phyloP scores from a whole-genome alignment of 2,329 filamentous ascomycete species.

The Penicillium occitanis region DNA sequence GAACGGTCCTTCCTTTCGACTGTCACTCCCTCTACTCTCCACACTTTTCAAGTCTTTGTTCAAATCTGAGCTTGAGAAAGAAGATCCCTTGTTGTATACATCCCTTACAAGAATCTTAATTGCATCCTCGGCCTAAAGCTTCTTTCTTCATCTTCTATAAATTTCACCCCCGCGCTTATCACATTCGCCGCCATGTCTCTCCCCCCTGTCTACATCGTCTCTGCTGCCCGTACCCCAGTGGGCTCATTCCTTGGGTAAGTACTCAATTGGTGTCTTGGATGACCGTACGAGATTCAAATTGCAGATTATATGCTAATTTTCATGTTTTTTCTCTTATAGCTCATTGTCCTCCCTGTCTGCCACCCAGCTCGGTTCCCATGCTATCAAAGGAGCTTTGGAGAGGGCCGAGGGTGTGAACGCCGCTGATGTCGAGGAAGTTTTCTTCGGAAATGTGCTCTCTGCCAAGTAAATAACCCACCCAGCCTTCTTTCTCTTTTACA shows the following conservation, averaged over 20 bases:
- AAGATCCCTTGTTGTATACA: neutral
- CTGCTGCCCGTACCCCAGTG: constrained; percentile 82
- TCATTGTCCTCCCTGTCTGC: constrained; percentile 86
- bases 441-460: constrained; percentile 96
- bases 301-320: constrained; percentile 15
- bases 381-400: constrained; percentile 89
- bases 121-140: neutral
- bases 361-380: constrained; percentile 80
- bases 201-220: constrained; percentile 93
- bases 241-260: constrained; percentile 90
- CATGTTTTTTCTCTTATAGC: constrained; percentile 49
- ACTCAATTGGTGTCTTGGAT: constrained; percentile 19
- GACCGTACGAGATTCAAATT: neutral
- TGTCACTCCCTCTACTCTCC: neutral
- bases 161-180: constrained; percentile 18
- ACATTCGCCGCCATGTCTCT: constrained; percentile 62
- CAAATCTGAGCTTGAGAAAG: neutral
- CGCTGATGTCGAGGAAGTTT: constrained; percentile 90
- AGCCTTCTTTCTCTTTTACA: neutral
- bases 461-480: constrained; percentile 67
- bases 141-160: neutral
- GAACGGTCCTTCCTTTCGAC: neutral
- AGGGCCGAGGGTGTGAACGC: constrained; percentile 83
- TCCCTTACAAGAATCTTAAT: neutral
- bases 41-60: neutral